Conservation (phyloP, 2,329 filamentous ascomycete species). For the Tolypocladium album region DNA sequence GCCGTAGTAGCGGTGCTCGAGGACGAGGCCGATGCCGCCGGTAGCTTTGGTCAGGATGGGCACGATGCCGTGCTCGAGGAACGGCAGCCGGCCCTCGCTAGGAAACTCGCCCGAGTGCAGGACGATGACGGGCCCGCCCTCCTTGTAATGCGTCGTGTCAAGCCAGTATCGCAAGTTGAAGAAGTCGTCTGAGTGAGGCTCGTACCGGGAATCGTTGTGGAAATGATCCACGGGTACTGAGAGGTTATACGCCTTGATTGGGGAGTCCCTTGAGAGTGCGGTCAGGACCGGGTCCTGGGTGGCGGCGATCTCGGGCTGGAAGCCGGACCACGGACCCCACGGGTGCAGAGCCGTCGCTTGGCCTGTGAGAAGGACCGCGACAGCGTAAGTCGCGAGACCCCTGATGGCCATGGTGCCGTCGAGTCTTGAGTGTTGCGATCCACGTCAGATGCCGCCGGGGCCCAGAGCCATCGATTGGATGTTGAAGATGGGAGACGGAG, state of each 20-base stretch:
- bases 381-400: neutral
- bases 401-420: neutral
- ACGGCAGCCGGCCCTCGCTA: conserved; percentile 53
- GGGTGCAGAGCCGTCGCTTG: neutral
- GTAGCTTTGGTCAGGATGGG: conserved; percentile 60
- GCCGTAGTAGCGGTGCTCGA: conserved; percentile 86
- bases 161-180: conserved; percentile 78
- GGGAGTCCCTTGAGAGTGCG: neutral
- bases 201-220: conserved; percentile 67
- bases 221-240: conserved; percentile 65
- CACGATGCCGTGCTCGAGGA: conserved; percentile 68
- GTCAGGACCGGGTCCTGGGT: neutral
- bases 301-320: neutral
- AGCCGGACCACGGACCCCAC: neutral
- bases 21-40: conserved; percentile 64
- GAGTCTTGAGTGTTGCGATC: neutral
- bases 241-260: conserved; percentile 17
- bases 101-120: conserved; percentile 62
- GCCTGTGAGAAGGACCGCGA: neutral
- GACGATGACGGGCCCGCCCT: conserved; percentile 72
- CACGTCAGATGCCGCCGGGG: neutral
- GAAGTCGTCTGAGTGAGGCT: conserved; percentile 57
- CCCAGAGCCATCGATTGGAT: too few species aligned
- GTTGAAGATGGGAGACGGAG: neutral
- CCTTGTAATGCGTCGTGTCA: conserved; percentile 62